A percentile compares a stretch with the other conserved stretches of the same genome.
Evolutionary conservation across 768 basidiomycete species (phyloP).

Genomic region (Cystoderma amianthinum): DNA sequence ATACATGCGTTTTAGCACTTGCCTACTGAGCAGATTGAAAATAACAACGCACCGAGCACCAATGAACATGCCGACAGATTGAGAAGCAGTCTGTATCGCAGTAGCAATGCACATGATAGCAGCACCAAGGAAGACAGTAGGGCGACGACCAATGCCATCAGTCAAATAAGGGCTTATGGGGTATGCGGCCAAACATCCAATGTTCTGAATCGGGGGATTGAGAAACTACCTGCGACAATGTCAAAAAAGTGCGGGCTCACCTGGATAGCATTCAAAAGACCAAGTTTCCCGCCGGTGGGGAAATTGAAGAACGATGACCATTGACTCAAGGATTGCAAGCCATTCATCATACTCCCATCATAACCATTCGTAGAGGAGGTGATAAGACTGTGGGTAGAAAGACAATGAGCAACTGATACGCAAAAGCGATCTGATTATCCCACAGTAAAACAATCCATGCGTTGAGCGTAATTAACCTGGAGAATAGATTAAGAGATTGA

Average conservation of each 20-base stretch:
- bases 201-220: slow-evolving; percentile 39
- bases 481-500: background rate
- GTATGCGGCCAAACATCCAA: slow-evolving; percentile 60
- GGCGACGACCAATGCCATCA: slow-evolving; percentile 64
- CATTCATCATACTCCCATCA: slow-evolving; percentile 79
- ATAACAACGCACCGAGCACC: too few relatives aligned
- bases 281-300: slow-evolving; percentile 54
- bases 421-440: slow-evolving; percentile 12
- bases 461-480: slow-evolving; percentile 55
- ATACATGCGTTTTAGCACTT: slow-evolving; percentile 2
- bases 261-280: slow-evolving; percentile 74
- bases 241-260: slow-evolving; percentile 29
- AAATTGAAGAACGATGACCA: slow-evolving; percentile 56
- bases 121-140: slow-evolving; percentile 62
- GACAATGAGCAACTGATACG: background rate
- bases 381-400: slow-evolving; percentile 48
- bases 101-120: slow-evolving; percentile 64
- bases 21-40: background rate
- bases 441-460: slow-evolving; percentile 66
- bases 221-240: too few relatives aligned
- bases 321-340: slow-evolving; percentile 58
- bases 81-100: too few relatives aligned
- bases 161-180: slow-evolving; percentile 68
- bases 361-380: slow-evolving; percentile 74
- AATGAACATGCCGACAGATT: too few relatives aligned